Evolutionary conservation across 2,329 filamentous ascomycete genomes (phyloP), one percentile per base, ranked within the genome.

Genomic region (Neurospora crassa): DNA sequence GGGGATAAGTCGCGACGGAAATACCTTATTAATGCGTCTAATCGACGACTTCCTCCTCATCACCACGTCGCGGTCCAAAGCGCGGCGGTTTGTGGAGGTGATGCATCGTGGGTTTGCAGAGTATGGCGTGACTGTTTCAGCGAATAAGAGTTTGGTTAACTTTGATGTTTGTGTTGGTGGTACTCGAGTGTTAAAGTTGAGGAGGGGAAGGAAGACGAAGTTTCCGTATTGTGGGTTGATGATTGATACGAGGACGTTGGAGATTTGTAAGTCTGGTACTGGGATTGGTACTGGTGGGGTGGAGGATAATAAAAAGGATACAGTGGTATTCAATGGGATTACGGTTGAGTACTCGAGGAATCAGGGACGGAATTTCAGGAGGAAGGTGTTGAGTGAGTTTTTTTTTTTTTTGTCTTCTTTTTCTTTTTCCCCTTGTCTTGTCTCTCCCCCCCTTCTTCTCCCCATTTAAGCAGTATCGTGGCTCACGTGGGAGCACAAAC

Each of bases 1-100:
- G 29, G 29, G 29, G 29, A 29, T 29, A 29, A 29, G 29, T 29
- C 29, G 29, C 29, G 29, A 29, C 29, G 78, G 81, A 5, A 83
- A 90, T 42, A 90, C 87, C 68, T 80, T 97, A 2, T 83, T 99
- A 8, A 80, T 98, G 69, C 87, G 96, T 18, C 85, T 97, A 11
- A 92, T 97, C 59, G 96, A 99, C 76, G 96, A 99, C 77, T 99
- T 98, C 76, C 84, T 98, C 5, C 87, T 99, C 67, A 90, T 99
- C 76, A 97, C 92, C 0, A 89, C 90, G 0, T 86, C 92, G 68
- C 83, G 81, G 70, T 75, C 79, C 8, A 89, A 94, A 76, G 95
- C 93, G 0, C 84, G 84, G 71, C 83, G 82, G 1, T 98, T 99
- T 78, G 84, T 97, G 24, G 83, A 89, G 71, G 85, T 87, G 18